Percentiles rank a stretch among this genome's conserved stretches.
Conservation (phyloP, 768 basidiomycete genomes). For the Calocybe gangraenosa region DNA sequence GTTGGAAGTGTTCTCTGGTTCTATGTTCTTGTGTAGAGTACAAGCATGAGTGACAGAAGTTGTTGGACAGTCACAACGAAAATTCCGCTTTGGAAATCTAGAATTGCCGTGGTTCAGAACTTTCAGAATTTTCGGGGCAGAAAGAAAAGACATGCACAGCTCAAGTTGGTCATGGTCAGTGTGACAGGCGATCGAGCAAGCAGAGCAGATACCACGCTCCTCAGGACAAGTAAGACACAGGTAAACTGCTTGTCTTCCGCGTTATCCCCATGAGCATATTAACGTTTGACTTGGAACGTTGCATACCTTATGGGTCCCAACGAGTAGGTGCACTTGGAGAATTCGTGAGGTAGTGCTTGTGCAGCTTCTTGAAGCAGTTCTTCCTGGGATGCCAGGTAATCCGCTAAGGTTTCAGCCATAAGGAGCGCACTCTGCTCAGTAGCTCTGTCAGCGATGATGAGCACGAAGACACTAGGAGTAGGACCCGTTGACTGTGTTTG, state of each 20-base stretch:
- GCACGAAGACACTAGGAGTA: too few relatives aligned
- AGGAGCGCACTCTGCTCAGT: neutral
- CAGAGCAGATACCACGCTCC: conserved; percentile 69
- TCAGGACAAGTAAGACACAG: conserved; percentile 73
- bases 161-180: conserved; percentile 84
- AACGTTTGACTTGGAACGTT: neutral
- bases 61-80: conserved; percentile 86
- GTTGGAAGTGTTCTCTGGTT: conserved; percentile 58
- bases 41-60: conserved; percentile 55
- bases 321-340: conserved; percentile 61
- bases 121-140: conserved; percentile 7
- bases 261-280: conserved; percentile 11
- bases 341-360: conserved; percentile 59
- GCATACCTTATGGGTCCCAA: conserved; percentile 50
- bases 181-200: conserved; percentile 86
- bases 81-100: conserved; percentile 76
- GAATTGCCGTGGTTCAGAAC: neutral
- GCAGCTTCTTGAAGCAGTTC: conserved; percentile 47
- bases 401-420: conserved; percentile 32
- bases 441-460: neutral
- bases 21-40: conserved; percentile 49
- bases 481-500: neutral
- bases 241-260: conserved; percentile 69
- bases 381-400: conserved; percentile 44
- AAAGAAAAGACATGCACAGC: conserved; percentile 32